Evolutionary conservation across 495 filamentous ascomycete genomes (phyloP), one percentile per base, ranked within the genome.

Genomic region (Neurospora discreta): DNA sequence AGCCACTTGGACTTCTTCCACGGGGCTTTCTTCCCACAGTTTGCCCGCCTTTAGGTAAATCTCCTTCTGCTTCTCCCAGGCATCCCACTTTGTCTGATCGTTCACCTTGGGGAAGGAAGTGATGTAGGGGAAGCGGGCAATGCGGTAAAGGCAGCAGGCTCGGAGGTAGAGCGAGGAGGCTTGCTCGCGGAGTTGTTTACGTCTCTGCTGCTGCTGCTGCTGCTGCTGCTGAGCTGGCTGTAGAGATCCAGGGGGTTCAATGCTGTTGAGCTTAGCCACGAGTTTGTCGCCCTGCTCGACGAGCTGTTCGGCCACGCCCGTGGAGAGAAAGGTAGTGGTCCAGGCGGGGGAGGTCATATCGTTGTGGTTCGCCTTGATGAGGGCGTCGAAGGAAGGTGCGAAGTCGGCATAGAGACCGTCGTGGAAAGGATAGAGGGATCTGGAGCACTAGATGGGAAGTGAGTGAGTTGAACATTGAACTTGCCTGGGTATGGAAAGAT

Each of bases 351-450:
- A 83, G 78, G 85, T 88, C 11, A 88, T 88, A 69, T 93, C 89
- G 79, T 89, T 87, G 77, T 89, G 84, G 75, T 85, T 78, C 71
- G 89, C 87, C 71, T 82, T 77, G 71, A 91, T 90, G 18, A 94
- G 77, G 41, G 87, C 79, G 23, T 86, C 73, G 71, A 93, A 92
- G 46, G 93, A 87, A n/a, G 89, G 89, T 72, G 88, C 85, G 73
- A 95, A 93, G 79, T 95, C 92, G 68, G 89, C 86, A 67, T 85
- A 84, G 0, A 82, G 78, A 23, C 90, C 89, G 77, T 93, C 91
- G 80, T 92, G 91, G 83, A 94, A 95, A 0, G 92, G 92, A 74
- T 95, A 95, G 36, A 94, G 82, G 42, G 88, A 85, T 78, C 87
- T 88, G 43, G 77, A 73, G 77, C 88, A 90, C 84, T 90, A 71